These are phyloP conservation scores for Protomyces pachydermus DNA, from an alignment of 1,139 yeast genomes.

Conservation along the genomic window DNA sequence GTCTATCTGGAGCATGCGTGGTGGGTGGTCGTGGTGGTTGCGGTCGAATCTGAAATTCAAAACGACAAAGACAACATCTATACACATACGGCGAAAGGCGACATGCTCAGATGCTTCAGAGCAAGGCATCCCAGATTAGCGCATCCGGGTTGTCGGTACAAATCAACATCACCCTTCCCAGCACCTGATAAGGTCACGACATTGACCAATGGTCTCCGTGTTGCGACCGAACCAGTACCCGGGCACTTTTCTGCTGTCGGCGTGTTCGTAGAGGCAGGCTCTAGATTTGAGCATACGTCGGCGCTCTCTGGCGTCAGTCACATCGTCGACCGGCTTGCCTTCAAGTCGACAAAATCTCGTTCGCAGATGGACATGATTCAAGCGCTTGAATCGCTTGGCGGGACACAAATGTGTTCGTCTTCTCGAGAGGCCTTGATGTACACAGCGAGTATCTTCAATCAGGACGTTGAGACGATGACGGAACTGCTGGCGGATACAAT, in stretches of 20 bases:
- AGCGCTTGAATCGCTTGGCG: slow-evolving; percentile 74
- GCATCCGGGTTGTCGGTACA: background rate
- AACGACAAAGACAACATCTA: background rate
- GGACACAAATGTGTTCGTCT: slow-evolving; percentile 90
- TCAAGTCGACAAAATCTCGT: slow-evolving; percentile 63
- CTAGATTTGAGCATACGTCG: slow-evolving; percentile 62
- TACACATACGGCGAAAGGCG: background rate
- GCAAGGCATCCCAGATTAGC: background rate
- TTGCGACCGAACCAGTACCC: slow-evolving; percentile 80
- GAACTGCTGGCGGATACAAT: slow-evolving; percentile 76
- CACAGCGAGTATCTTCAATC: slow-evolving; percentile 88
- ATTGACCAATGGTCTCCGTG: slow-evolving; percentile 69
- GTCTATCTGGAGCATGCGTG: too few species aligned
- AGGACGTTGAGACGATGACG: slow-evolving; percentile 79
- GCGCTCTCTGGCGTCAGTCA: slow-evolving; percentile 65
- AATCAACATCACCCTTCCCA: slow-evolving; percentile 26
- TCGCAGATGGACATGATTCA: slow-evolving; percentile 70
- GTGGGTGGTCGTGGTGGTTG: background rate
- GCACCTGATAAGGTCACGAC: slow-evolving; percentile 43
- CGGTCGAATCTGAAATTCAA: background rate
- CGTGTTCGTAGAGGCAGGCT: slow-evolving; percentile 83
- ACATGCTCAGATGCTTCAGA: background rate
- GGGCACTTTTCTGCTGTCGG: slow-evolving; percentile 92
- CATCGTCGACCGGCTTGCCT: slow-evolving; percentile 77
- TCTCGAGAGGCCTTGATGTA: slow-evolving; percentile 88